phyloP scores from a whole-genome alignment of 169 alveolate genomes.

The Cryptosporidium xiaoi region DNA sequence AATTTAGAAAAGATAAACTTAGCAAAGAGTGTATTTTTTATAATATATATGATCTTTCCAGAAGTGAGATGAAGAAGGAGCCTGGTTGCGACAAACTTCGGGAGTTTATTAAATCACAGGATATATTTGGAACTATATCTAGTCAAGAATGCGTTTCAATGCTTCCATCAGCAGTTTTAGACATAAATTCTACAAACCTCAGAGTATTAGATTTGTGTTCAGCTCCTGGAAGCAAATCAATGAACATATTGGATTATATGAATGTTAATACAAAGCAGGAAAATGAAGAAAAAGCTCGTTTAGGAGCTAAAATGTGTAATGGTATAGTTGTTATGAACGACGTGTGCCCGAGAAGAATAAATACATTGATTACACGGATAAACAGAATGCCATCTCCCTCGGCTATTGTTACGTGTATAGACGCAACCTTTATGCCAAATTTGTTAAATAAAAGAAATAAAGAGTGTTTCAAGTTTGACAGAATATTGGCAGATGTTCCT shows the following conservation, averaged over 20 bases:
- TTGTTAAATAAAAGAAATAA: slow-evolving; percentile 78
- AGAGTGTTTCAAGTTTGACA: slow-evolving; percentile 84
- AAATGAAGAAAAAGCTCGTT: background rate
- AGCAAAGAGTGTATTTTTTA: background rate
- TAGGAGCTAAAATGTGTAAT: slow-evolving; percentile 2
- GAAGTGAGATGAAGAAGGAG: slow-evolving; percentile 76
- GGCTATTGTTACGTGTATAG: slow-evolving; percentile 36
- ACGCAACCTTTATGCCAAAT: slow-evolving; percentile 60
- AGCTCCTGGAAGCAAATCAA: slow-evolving; percentile 95
- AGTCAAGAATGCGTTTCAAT: slow-evolving; percentile 96
- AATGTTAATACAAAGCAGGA: slow-evolving; percentile 5
- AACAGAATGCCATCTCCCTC: slow-evolving; percentile 42
- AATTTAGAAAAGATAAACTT: background rate
- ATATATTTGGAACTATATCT: slow-evolving; percentile 93
- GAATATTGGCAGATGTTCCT: slow-evolving; percentile 94
- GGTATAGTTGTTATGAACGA: slow-evolving; percentile 80
- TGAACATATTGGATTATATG: slow-evolving; percentile 80
- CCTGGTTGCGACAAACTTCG: slow-evolving; percentile 76
- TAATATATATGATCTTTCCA: background rate
- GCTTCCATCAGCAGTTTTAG: slow-evolving; percentile 94
- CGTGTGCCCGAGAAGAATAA: slow-evolving; percentile 51
- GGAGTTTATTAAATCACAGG: slow-evolving; percentile 82
- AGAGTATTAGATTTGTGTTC: slow-evolving; percentile 95
- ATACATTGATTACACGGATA: slow-evolving; percentile 32
- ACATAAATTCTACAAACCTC: slow-evolving; percentile 86